Base-by-base conservation (phyloP, 345 rosid genomes). In the Populus alba region DNA sequence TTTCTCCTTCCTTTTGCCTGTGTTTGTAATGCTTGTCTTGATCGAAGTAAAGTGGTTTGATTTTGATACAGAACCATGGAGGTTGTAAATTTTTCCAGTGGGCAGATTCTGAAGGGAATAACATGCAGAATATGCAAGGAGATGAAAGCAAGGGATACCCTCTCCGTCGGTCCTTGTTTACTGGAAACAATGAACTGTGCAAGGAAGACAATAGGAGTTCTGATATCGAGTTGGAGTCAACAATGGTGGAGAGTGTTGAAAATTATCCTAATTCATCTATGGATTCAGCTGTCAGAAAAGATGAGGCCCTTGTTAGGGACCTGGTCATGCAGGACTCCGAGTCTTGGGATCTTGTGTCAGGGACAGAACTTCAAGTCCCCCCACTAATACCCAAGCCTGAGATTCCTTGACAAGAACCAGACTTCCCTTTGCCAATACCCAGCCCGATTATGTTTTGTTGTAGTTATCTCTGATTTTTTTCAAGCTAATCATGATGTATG, bases 31-130 rank as follows among this genome's bases (percentile, higher is more conserved):
- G 49, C 33, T 77, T 63, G n/a, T 53, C 29, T 31, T 39, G 66
- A 29, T 69, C 15, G 18, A 75, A n/a, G 72, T 71, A 29, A 70
- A 75, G 49, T 23, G 22, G 73, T 72, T 1, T 71, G 80, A 63
- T 47, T 76, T 31, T 75, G 71, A 53, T 81, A 18, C 80, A 88
- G 92, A 82, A 84, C 22, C 82, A 59, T 51, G 89, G 92, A 55
- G 87, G 90, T 72, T 90, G 92, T 77, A 47, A 38, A 16, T 89
- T 79, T 78, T 70, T 81, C 33, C 72, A 75, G 25, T 77, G 86
- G 87, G 90, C 66, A 33, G 81, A 81, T 77, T 41, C 51, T 27
- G 61, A 47, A 67, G 18, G 20, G 18, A 33, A 69, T 22, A 31
- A 37, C 7, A 29, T 9, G n/a, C 38, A 74, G 57, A 71, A 37